Evolutionary conservation across 192 early-diverging fungal species (phyloP).

Genomic region (Radiomyces spectabilis): DNA sequence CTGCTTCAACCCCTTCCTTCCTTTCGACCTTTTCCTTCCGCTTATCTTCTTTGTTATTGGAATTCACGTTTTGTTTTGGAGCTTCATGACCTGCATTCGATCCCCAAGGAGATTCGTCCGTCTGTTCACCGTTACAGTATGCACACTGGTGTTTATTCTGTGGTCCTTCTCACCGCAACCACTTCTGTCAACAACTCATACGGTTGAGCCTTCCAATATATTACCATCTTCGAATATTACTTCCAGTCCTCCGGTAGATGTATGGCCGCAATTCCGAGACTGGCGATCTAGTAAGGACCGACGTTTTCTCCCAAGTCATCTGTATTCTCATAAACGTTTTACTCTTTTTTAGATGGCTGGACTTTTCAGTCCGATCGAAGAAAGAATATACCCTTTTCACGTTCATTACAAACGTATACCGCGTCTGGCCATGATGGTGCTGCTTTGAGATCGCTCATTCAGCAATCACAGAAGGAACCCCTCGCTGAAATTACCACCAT

Average conservation of each 20-base stretch:
- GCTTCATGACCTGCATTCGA: neutral
- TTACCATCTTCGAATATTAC: no score
- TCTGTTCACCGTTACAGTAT: neutral
- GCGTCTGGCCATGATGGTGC: neutral
- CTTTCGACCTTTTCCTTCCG: conserved; percentile 2
- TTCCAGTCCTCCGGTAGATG: no score
- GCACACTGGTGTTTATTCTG: neutral
- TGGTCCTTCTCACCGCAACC: neutral
- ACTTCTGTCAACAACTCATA: neutral
- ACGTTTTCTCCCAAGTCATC: no score
- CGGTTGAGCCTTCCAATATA: no score
- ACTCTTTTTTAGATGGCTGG: neutral
- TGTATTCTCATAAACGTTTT: no score
- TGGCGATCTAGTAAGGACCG: no score
- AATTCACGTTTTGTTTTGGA: neutral
- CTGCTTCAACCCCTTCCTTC: neutral
- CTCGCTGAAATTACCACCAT: neutral
- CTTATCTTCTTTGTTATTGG: neutral
- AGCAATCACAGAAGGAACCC: neutral
- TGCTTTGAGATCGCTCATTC: neutral
- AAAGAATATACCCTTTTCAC: no score
- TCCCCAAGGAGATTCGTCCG: conserved; percentile 3
- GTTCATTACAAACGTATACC: neutral
- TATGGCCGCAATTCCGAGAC: no score
- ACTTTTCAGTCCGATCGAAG: no score